Base-by-base conservation (phyloP, 495 filamentous ascomycete genomes). In the Terfezia claveryi region DNA sequence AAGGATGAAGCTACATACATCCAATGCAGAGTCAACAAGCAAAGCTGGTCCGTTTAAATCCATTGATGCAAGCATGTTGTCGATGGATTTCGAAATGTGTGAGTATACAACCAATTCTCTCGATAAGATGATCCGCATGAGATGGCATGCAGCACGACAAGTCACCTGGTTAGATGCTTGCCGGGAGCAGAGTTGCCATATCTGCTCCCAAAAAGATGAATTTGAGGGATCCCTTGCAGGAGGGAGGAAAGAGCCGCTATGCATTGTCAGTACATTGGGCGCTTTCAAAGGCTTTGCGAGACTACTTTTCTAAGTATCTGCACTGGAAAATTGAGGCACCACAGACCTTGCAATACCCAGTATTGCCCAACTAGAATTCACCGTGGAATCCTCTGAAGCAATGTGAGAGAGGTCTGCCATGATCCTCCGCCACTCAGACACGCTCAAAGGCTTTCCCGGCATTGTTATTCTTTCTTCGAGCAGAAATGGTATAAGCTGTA, bases 401-500 rank as follows among this genome's bases (percentile, higher is more conserved):
- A 66, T 67, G 23, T 55, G 58, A 44, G 61, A 59, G 51, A 73
- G 57, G 36, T 66, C 70, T 46, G 41, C 8, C 41, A 23, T 27
- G 32, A 16, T 50, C 53, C 23, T 53, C 64, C 32, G 37, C 38
- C 10, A 32, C 4, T 46, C 41, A 14, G 41, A 14, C 12, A 14
- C 41, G 8, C 41, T 27, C 50, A 11, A 67, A 27, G 5, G 16
- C 51, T n/a, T 51, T 6, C 11, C 23, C 32, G 14, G 46, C 9
- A 14, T 59, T 32, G 37, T 63, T 37, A 14, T 14, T n/a, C 27
- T 51, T 38, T 58, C n/a, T 32, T 59, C 32, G 11, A 67, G 23
- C 32, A 87, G 70, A 60, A 95, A 92, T 0, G 82, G 77, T 20
- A 94, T 61, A n/a, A 85, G 69, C 59, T 94, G 87, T 23, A 96